Conservation (phyloP, 305 asterid genomes). For the Fraxinus xanthoxyloides region DNA sequence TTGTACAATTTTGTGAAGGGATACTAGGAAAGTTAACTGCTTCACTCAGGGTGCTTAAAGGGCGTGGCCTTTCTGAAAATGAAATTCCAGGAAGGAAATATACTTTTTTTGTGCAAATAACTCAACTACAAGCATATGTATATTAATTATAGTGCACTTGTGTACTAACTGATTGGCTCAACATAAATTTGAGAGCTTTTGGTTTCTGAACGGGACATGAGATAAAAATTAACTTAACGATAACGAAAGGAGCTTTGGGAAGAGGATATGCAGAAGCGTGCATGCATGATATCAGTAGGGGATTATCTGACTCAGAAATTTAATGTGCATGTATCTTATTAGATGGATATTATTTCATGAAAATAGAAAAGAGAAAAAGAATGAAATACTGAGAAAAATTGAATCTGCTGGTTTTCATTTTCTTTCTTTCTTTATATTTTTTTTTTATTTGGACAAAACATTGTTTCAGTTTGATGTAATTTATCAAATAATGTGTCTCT, state of each 20-base stretch:
- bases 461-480: not conserved
- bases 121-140: not conserved
- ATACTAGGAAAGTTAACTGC: not conserved
- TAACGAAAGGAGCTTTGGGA: not conserved
- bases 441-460: not conserved
- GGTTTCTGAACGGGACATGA: not conserved
- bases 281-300: not conserved
- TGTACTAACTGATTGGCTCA: not conserved
- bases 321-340: not conserved
- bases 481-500: not conserved
- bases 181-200: not conserved
- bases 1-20: not conserved
- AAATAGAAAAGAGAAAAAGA: not conserved
- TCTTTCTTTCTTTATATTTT: not conserved
- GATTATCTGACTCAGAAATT: not conserved
- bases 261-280: not conserved
- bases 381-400: not conserved
- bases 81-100: not conserved
- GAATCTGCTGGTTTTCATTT: not conserved
- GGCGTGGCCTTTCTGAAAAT: not conserved
- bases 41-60: not conserved
- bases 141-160: not conserved
- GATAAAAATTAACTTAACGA: not conserved
- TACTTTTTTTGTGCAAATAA: not conserved
- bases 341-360: constrained; percentile 6